Evolutionary conservation across 176 grass and related monocot species (phyloP), one percentile per base, ranked within the genome.

Genomic region (Paspalum notatum): DNA sequence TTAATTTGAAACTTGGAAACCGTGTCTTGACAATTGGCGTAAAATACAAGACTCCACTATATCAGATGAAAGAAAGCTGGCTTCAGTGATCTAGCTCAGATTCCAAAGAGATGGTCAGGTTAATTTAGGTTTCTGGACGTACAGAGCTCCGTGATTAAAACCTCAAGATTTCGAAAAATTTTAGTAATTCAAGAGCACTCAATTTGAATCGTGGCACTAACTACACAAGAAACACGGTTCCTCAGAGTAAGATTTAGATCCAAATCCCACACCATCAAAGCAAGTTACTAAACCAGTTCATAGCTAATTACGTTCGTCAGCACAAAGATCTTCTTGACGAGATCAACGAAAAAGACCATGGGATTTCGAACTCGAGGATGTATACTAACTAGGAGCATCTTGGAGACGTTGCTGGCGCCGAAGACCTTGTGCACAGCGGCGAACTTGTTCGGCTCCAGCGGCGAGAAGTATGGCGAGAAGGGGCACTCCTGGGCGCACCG

Each of bases 371-470:
- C 26, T 42, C 12, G 26, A 20, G 13, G 63, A 68, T n/a, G n/a
- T n/a, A n/a, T n/a, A n/a, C 42, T 59, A 86, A 98, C 95, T 83
- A 91, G 75, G 43, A 98, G 82, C 84, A 99, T 91, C 86, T 99
- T 99, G 84, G 96, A 93, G 82, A 95, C 90, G 79, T 99, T 99
- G 85, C 96, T 99, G 21, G 96, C 96, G 21, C 96, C 92, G 84
- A 99, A 99, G 79, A 99, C 92, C 81, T 83, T 93, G 68, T 99
- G 96, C 41, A 95, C 92, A 15, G 90, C 78, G 40, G 89, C 88
- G 39, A 99, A 99, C 85, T 99, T 99, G 82, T 93, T 86, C 50
- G 92, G 96, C 68, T 99, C 96, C 60, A 95, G 80, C 59, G 96
- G 96, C 45, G 92, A 91, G 92, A 99, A 99, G 72, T 95, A 95